phyloP scores from a whole-genome alignment of 2,329 filamentous ascomycete genomes.

The Colletotrichum somersetense region DNA sequence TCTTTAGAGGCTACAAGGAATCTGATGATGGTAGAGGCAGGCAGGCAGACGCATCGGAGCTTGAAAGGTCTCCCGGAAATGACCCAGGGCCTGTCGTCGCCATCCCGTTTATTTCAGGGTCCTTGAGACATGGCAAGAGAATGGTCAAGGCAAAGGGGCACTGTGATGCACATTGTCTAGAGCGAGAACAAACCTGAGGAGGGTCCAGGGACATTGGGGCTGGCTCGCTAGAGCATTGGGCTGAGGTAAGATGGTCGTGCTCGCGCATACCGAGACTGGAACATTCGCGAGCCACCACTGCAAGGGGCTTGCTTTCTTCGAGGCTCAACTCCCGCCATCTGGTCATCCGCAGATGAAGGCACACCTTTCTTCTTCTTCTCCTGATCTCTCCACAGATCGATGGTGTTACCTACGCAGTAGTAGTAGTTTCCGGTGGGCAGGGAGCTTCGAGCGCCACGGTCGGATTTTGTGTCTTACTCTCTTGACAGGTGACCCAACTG shows the following conservation, averaged over 20 bases:
- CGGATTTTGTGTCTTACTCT: background rate
- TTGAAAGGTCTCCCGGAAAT: background rate
- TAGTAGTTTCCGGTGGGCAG: constrained; percentile 37
- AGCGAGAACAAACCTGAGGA: constrained; percentile 4
- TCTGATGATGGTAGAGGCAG: constrained; percentile 9
- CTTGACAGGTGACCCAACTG: background rate
- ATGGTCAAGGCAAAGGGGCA: constrained; percentile 20
- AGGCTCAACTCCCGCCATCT: constrained; percentile 23
- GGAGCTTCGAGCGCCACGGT: constrained; percentile 17
- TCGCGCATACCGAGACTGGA: constrained; percentile 31
- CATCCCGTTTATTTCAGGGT: constrained; percentile 16
- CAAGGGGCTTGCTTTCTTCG: constrained; percentile 26
- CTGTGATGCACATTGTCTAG: background rate
- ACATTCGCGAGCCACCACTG: constrained; percentile 25
- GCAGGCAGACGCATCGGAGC: constrained; percentile 23
- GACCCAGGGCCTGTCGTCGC: background rate
- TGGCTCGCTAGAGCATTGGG: constrained; percentile 21
- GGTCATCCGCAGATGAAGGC: constrained; percentile 18
- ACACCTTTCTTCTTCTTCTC: constrained; percentile 36
- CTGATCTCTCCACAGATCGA: constrained; percentile 39
- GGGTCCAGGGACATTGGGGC: constrained; percentile 23
- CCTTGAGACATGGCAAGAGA: constrained; percentile 32
- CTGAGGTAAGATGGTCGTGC: constrained; percentile 19
- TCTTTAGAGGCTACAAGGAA: constrained; percentile 12
- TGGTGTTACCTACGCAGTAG: constrained; percentile 16